Percentiles rank a stretch among this genome's conserved stretches.
Conservation (phyloP, 768 basidiomycete species). For the Leccinum subgranulosum region DNA sequence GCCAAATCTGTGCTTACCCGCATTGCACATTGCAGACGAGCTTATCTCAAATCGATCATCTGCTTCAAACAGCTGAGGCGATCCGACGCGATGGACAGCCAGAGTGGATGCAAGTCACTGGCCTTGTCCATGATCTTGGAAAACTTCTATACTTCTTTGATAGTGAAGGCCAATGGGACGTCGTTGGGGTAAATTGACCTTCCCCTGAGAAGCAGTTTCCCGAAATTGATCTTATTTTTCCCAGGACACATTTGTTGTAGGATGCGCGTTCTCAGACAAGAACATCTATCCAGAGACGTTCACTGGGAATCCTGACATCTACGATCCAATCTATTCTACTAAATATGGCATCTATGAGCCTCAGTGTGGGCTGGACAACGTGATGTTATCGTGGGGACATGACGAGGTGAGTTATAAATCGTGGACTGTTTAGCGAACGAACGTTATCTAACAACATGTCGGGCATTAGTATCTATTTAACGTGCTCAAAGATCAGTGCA, state of each 20-base stretch:
- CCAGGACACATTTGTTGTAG: constrained; percentile 76
- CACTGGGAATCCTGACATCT: constrained; percentile 63
- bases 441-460: constrained; percentile 4
- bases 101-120: constrained; percentile 90
- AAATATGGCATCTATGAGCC: constrained; percentile 74
- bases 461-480: constrained; percentile 70
- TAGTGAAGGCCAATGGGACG: constrained; percentile 91
- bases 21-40: constrained; percentile 47
- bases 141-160: constrained; percentile 84
- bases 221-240: constrained; percentile 2
- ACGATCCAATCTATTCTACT: constrained; percentile 65
- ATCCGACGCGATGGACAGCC: constrained; percentile 83
- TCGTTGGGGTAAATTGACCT: constrained; percentile 66
- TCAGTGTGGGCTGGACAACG: constrained; percentile 79
- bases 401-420: constrained; percentile 62
- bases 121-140: constrained; percentile 86
- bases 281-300: constrained; percentile 82
- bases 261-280: constrained; percentile 82
- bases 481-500: constrained; percentile 78
- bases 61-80: constrained; percentile 89
- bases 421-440: constrained; percentile 2
- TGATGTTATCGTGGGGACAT: constrained; percentile 90
- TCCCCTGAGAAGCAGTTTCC: neutral
- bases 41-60: constrained; percentile 84
- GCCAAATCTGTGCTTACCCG: constrained; percentile 10